A percentile compares a stretch with the other conserved stretches of the same genome.
Evolutionary conservation across 2,329 filamentous ascomycete genomes (phyloP).

Genomic region (Phaeosphaeriaceae sp.): DNA sequence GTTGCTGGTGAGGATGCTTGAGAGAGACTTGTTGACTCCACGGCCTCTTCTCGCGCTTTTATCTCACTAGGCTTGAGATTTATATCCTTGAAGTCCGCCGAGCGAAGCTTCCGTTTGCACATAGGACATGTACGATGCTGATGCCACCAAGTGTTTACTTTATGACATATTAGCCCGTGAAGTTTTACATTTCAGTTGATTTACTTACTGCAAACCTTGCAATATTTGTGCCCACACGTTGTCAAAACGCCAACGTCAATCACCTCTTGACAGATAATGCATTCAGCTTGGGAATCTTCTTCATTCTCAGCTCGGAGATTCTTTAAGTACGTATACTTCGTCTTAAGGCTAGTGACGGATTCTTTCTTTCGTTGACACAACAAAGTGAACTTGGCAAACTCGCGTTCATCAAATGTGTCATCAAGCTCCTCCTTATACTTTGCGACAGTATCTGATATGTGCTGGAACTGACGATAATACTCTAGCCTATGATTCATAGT

Average conservation of each 20-base stretch:
- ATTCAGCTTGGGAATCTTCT: constrained; percentile 65
- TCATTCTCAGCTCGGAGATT: constrained; percentile 67
- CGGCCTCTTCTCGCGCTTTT: constrained; percentile 67
- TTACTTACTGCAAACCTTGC: constrained; percentile 57
- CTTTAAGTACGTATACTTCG: constrained; percentile 78
- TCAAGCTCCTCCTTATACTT: constrained; percentile 72
- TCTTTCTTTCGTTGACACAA: constrained; percentile 61
- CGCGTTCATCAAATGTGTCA: constrained; percentile 59
- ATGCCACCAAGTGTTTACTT: constrained; percentile 76
- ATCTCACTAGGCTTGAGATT: constrained; percentile 78
- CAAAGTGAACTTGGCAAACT: constrained; percentile 52
- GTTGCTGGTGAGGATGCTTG: constrained; percentile 34
- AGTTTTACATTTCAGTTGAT: no score
- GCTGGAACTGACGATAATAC: constrained; percentile 89
- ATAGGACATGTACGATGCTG: constrained; percentile 79
- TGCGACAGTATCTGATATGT: constrained; percentile 85
- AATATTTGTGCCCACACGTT: constrained; percentile 85
- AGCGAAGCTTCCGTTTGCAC: constrained; percentile 74
- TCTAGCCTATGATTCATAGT: constrained; percentile 87
- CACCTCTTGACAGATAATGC: constrained; percentile 80
- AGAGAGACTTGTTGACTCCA: constrained; percentile 19
- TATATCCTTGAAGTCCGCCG: constrained; percentile 80
- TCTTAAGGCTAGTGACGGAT: constrained; percentile 67
- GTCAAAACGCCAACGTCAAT: constrained; percentile 85
- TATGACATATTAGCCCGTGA: not conserved